Base-by-base conservation (phyloP, 306 rosid species). In the Vigna unguiculata region DNA sequence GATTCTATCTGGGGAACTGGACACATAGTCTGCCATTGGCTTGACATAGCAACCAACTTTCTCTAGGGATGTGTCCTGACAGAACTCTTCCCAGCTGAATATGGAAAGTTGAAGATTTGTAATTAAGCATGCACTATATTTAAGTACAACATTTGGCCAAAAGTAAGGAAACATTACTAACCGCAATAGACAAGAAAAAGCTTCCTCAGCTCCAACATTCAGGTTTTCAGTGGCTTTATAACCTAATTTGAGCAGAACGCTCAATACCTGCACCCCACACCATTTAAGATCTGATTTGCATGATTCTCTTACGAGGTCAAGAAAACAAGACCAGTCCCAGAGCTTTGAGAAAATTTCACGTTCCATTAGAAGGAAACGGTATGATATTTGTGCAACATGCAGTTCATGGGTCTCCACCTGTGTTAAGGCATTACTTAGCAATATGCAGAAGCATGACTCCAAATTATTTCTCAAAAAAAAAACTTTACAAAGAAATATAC, bases 301-400 rank as follows among this genome's bases (percentile, higher is more conserved):
- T 8, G 74, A 71, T 74, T 79, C 88, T 70, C 83, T 72, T 78
- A 84, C 21, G 9, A 92, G 83, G 38, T 80, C 86, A 65, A 84
- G 53, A 69, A 88, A 91, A 85, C 91, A 90, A 6, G 93, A 90
- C 97, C 97, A 91, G 58, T 94, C 85, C 97, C 94, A 90, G 51
- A 83, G 83, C 86, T 89, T 83, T 5, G 85, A 66, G 82, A 94
- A 94, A 64, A 70, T 72, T 55, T 86, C 91, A 65, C 89, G 65
- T 38, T 89, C 81, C 72, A 80, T 19, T 22, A 90, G 75, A 38
- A 94, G 95, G 62, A 92, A 57, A 59, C 96, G 93, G 63, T 90
- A 94, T 53, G 97, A 94, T 66, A 85, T 85, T 68, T 76, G 90
- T 54, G 85, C 83, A 70, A 84, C 89, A 73, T 1, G 84, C 49